Base-by-base conservation (phyloP, 805 yeast species). In the Metschnikowia cubensis region DNA sequence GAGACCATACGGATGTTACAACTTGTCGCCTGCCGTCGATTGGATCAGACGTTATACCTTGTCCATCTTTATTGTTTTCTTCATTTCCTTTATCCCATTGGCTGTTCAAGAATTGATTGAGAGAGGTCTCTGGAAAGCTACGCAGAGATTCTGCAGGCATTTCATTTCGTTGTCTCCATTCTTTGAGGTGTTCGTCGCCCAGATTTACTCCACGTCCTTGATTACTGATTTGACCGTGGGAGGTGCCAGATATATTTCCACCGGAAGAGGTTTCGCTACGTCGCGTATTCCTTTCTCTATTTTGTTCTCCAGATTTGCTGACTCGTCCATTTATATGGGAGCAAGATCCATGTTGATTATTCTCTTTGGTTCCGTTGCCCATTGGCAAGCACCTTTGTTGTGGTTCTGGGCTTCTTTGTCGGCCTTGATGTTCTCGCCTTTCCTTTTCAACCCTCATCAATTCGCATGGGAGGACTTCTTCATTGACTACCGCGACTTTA, bases 201-300 rank as follows among this genome's bases (percentile, higher is more conserved):
- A 84, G 58, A 81, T 86, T 7, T 87, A 87, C 63, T 84, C 92
- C 2, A 81, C 83, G 44, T 81, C 92, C 0, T 73, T 87, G 63
- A 70, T 78, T 39, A 82, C 80, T 54, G 90, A 87, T 66, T 67
- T 87, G 56, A 70, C 86, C 11, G 74, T 85, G 52, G 94, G 95
- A 46, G 94, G 92, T 55, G 95, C 95, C 3, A 75, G 82, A 60
- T 87, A 87, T 68, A 84, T 87, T 60, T 84, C 91, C 1, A 87
- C 94, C 1, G 94, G 94, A 14, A 76, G 95, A 67, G 90, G 90
- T 10, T 83, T 87, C 64, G 89, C 95, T 1, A 87, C 91, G 3
- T 74, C 82, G 1, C 75, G 96, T 62, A 75, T 80, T 42, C 82
- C 89, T 33, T 85, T 86, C 60, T 68, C 81, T n/a, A 66, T 74